A percentile compares a stretch with the other conserved stretches of the same genome.
Conservation (phyloP, 2,329 filamentous ascomycete species). For the Fusarium nygamai region DNA sequence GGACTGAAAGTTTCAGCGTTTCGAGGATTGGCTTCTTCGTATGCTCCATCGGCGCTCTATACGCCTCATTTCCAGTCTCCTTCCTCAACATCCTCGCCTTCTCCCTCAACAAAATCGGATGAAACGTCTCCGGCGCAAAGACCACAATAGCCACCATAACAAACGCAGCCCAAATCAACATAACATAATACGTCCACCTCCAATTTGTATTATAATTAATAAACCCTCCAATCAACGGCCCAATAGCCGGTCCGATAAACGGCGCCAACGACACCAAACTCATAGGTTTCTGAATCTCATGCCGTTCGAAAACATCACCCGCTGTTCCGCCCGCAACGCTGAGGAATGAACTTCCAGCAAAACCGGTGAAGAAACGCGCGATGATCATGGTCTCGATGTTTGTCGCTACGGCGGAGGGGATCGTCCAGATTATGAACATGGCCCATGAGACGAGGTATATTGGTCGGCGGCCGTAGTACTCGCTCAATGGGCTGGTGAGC, state of each 20-base stretch:
- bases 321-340: constrained; percentile 36
- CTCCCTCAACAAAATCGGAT: constrained; percentile 19
- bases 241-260: constrained; percentile 30
- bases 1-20: constrained; percentile 51
- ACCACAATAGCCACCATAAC: constrained; percentile 18
- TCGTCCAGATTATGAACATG: constrained; percentile 78
- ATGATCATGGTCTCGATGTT: constrained; percentile 82
- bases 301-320: constrained; percentile 14
- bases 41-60: constrained; percentile 17
- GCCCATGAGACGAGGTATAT: constrained; percentile 78
- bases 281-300: constrained; percentile 36
- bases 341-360: constrained; percentile 62
- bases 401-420: constrained; percentile 78
- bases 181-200: constrained; percentile 38
- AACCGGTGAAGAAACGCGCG: constrained; percentile 77
- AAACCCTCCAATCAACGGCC: constrained; percentile 30
- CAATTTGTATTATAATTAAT: constrained; percentile 30
- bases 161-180: constrained; percentile 29
- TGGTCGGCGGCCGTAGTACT: constrained; percentile 77
- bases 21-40: not conserved
- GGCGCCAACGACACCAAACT: constrained; percentile 30
- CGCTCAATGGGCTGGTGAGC: constrained; percentile 67
- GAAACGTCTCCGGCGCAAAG: constrained; percentile 35
- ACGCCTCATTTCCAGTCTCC: constrained; percentile 10
- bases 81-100: constrained; percentile 25